These are phyloP conservation scores for Mycena chlorophos DNA, from an alignment of 768 basidiomycete genomes.

Conservation along the genomic window DNA sequence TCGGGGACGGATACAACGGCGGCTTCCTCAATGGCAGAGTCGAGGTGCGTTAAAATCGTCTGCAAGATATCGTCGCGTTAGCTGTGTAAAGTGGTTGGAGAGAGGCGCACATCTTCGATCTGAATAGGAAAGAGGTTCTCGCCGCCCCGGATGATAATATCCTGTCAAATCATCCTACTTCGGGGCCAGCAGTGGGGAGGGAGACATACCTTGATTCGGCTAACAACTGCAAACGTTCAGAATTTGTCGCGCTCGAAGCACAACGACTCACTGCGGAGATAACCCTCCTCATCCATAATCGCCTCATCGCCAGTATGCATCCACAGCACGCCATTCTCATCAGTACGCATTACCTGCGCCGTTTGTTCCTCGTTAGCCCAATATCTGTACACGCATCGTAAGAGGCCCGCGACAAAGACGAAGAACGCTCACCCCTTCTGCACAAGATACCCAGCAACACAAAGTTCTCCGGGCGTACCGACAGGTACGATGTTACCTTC, in stretches of 20 bases:
- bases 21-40: conserved; percentile 59
- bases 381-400: conserved; percentile 47
- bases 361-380: conserved; percentile 78
- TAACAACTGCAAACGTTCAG: conserved; percentile 54
- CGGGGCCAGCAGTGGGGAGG: neutral
- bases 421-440: conserved; percentile 66
- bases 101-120: conserved; percentile 71
- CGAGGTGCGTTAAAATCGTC: conserved; percentile 16
- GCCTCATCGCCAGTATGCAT: conserved; percentile 85
- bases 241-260: neutral
- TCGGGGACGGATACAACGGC: conserved; percentile 76
- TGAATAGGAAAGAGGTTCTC: conserved; percentile 87
- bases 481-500: conserved; percentile 67
- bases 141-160: conserved; percentile 84
- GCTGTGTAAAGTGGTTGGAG: neutral
- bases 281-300: conserved; percentile 80
- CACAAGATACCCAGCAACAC: conserved; percentile 71
- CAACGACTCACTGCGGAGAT: conserved; percentile 58
- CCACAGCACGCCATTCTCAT: conserved; percentile 63
- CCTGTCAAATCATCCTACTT: conserved; percentile 38
- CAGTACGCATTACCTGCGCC: conserved; percentile 51
- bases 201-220: conserved; percentile 64
- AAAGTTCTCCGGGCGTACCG: conserved; percentile 72
- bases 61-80: neutral
- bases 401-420: neutral